Evolutionary conservation across 2,329 filamentous ascomycete species (phyloP), one percentile per base, ranked within the genome.

Genomic region (Helicocarpus griseus): DNA sequence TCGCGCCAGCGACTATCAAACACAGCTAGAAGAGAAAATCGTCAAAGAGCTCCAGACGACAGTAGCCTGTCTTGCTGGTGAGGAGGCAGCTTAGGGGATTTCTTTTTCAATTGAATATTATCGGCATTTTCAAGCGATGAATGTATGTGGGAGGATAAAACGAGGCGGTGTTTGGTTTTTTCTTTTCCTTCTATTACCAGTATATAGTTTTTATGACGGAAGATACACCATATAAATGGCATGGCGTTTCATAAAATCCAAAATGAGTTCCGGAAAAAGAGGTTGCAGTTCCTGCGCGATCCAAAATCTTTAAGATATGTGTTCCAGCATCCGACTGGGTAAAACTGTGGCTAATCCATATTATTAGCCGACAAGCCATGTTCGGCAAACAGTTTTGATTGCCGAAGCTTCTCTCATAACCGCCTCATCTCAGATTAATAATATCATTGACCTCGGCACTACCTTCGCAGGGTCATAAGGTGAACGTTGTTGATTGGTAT

Each of bases 1-100:
- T 52, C 67, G 66, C 57, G 69, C 65, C 47, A 71, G 64, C 38
- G 75, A 71, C 0, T 71, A 72, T 2, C 81, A 85, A 61, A 90
- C 78, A 64, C 68, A 79, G 60, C 72, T 95, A 49, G 88, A 95
- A 67, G 81, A 85, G 63, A 88, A 85, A 70, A 80, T 93, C 5
- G 74, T 91, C 24, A 74, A 68, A 52, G 83, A 91, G 65, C 70
- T 93, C 60, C 78, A 79, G 61, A 78, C 77, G 4, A 77, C 72
- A 19, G 49, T 74, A 56, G 59, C 61, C 24, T 73, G 73, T 62
- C 61, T 76, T 48, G 64, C 63, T 17, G 65, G 66, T 29, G 64
- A 64, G 49, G 69, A 70, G 49, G 57, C 56, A 8, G 56, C 55
- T 41, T 59, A 54, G 61, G 63, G 21, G 63, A 22, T 26, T 14